Evolutionary conservation across 2,329 filamentous ascomycete genomes (phyloP).

Genomic region (Nothophaeocryptopus gaeumannii): DNA sequence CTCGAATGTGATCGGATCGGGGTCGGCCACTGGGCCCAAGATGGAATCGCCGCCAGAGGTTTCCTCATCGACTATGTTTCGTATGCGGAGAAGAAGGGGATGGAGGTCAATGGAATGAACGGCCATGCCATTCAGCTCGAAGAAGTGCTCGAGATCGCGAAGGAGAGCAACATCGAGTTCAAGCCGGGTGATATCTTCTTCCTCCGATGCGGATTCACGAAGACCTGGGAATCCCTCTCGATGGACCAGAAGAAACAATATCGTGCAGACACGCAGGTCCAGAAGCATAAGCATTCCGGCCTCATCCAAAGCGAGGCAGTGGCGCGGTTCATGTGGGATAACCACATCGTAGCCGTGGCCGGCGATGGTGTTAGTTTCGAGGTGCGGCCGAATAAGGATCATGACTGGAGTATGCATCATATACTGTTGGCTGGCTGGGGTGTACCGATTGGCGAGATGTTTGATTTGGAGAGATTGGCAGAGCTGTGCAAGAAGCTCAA

Average conservation of each 20-base stretch:
- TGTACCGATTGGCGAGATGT: constrained; percentile 35
- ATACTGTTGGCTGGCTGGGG: constrained; percentile 25
- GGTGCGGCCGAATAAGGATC: constrained; percentile 9
- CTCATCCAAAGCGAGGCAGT: constrained; percentile 13
- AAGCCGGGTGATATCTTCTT: constrained; percentile 18
- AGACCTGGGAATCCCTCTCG: constrained; percentile 10
- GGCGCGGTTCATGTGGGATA: constrained; percentile 12
- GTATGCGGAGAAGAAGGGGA: constrained; percentile 7
- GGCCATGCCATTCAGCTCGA: constrained; percentile 9
- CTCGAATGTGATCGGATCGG: constrained; percentile 8
- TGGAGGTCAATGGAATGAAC: constrained; percentile 9
- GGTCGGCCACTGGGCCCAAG: constrained; percentile 15
- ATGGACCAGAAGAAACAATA: constrained; percentile 10
- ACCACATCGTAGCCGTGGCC: constrained; percentile 16
- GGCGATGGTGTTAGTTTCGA: constrained; percentile 14
- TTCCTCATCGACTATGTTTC: constrained; percentile 12
- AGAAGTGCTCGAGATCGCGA: constrained; percentile 9
- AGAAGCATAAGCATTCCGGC: constrained; percentile 9
- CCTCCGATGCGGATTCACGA: constrained; percentile 13
- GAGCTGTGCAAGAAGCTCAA: constrained; percentile 30
- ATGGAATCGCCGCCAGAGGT: constrained; percentile 12
- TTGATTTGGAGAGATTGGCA: constrained; percentile 34
- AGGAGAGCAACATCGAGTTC: constrained; percentile 8
- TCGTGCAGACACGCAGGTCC: constrained; percentile 1
- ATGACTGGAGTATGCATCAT: constrained; percentile 17